phyloP scores from a whole-genome alignment of 2,329 filamentous ascomycete species.

The Tolypocladium sp. region DNA sequence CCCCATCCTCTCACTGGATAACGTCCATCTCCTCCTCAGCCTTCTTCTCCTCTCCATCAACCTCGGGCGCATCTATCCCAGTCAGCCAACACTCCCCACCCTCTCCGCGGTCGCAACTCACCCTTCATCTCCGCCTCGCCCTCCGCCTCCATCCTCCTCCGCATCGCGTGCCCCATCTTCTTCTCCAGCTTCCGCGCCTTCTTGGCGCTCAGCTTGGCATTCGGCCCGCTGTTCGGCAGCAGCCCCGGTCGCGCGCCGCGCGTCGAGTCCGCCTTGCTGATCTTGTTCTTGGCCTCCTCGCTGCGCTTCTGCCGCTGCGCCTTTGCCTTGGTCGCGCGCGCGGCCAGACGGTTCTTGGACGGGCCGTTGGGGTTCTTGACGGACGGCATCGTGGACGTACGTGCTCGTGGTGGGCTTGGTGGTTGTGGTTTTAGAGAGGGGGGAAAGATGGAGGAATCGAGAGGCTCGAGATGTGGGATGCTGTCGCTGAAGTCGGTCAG shows the following conservation, averaged over 20 bases:
- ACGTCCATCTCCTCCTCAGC: conserved; percentile 11
- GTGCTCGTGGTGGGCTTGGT: not conserved
- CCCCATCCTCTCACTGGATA: conserved; percentile 6
- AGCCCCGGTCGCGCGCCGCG: conserved; percentile 44
- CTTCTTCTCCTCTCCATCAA: conserved; percentile 1
- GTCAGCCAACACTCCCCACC: not conserved
- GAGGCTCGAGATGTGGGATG: not conserved
- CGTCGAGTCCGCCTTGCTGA: conserved; percentile 30
- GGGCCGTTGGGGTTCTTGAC: conserved; percentile 50
- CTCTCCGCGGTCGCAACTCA: conserved; percentile 11
- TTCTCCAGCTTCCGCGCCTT: conserved; percentile 47
- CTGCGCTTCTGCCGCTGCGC: conserved; percentile 34
- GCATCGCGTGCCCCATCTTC: conserved; percentile 41
- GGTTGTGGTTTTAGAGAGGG: not conserved
- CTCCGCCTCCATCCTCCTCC: conserved; percentile 40
- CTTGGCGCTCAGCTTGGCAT: conserved; percentile 42
- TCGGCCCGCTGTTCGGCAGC: conserved; percentile 46
- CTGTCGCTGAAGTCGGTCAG: not conserved
- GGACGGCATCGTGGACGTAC: conserved; percentile 34
- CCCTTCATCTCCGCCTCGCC: conserved; percentile 42
- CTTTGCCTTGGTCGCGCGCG: conserved; percentile 33
- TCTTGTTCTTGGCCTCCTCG: conserved; percentile 26
- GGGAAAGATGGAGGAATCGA: no score
- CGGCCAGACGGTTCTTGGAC: conserved; percentile 42
- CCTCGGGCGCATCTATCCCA: conserved; percentile 10